Percentiles rank a stretch among this genome's conserved stretches.
Conservation (phyloP, 1,284 basidiomycete genomes). For the Sanguinoderma infundibulare region DNA sequence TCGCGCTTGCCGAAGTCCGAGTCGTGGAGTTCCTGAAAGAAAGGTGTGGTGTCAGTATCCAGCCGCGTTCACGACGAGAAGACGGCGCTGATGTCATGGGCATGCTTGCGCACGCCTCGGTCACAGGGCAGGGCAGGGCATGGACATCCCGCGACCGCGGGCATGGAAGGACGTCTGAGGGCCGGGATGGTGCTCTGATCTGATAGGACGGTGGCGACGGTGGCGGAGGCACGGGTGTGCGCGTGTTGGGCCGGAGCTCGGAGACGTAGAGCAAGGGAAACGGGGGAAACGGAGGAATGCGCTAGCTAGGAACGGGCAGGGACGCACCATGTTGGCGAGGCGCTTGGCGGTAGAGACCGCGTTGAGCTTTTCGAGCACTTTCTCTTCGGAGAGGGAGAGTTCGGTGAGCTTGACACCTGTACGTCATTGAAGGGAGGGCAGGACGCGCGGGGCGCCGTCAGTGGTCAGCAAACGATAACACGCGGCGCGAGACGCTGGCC, state of each 20-base stretch:
- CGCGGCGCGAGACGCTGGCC: no score
- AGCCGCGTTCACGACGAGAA: not conserved
- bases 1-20: constrained; percentile 91
- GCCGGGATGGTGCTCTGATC: no score
- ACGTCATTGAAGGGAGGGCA: not conserved
- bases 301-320: not conserved
- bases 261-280: not conserved
- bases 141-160: no score
- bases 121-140: no score
- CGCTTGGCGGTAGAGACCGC: constrained; percentile 91
- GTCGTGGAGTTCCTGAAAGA: constrained; percentile 82
- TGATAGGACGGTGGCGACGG: no score
- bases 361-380: constrained; percentile 88
- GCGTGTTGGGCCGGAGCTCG: not conserved
- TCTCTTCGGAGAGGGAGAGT: constrained; percentile 78
- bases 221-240: no score
- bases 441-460: not conserved
- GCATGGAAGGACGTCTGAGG: no score
- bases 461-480: not conserved
- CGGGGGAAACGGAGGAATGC: not conserved
- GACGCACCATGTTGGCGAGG: constrained; percentile 87
- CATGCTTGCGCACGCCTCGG: no score
- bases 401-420: constrained; percentile 77
- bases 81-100: not conserved
- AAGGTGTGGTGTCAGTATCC: not conserved